Evolutionary conservation across 1,139 yeast genomes (phyloP).

Genomic region (Schizosaccharomyces versatilis): DNA sequence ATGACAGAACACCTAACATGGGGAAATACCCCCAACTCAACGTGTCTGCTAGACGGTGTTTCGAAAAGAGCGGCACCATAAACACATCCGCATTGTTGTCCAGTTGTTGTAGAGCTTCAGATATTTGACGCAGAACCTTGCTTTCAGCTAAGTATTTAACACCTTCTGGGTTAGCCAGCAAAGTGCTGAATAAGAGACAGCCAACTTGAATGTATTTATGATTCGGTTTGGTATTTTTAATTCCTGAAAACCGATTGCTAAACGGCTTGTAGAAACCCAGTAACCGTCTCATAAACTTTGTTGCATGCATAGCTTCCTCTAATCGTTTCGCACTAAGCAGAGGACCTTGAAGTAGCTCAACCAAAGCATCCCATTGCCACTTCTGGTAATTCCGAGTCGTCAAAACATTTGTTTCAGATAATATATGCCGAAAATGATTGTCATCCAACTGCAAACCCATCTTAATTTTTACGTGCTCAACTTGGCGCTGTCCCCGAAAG

Average conservation of each 20-base stretch:
- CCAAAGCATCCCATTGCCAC: constrained; percentile 72
- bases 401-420: constrained; percentile 47
- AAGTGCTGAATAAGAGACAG: constrained; percentile 42
- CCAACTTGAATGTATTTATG: constrained; percentile 48
- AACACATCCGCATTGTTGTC: constrained; percentile 58
- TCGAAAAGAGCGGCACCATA: constrained; percentile 50
- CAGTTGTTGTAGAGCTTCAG: constrained; percentile 69
- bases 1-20: constrained; percentile 51
- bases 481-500: constrained; percentile 18
- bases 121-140: constrained; percentile 63
- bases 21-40: constrained; percentile 56
- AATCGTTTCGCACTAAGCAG: constrained; percentile 45
- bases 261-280: constrained; percentile 80
- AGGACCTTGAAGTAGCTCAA: constrained; percentile 59
- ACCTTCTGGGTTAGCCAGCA: constrained; percentile 47
- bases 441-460: constrained; percentile 45
- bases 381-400: constrained; percentile 56
- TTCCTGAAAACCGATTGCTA: constrained; percentile 58
- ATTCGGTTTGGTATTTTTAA: constrained; percentile 30
- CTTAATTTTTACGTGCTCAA: constrained; percentile 26
- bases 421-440: constrained; percentile 39
- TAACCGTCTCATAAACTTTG: constrained; percentile 67
- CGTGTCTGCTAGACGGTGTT: constrained; percentile 36
- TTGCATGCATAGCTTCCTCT: constrained; percentile 56
- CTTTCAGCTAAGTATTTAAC: constrained; percentile 43